Percentiles rank a stretch among this genome's conserved stretches.
Conservation (phyloP, 345 rosid species). For the Garcia nutans region DNA sequence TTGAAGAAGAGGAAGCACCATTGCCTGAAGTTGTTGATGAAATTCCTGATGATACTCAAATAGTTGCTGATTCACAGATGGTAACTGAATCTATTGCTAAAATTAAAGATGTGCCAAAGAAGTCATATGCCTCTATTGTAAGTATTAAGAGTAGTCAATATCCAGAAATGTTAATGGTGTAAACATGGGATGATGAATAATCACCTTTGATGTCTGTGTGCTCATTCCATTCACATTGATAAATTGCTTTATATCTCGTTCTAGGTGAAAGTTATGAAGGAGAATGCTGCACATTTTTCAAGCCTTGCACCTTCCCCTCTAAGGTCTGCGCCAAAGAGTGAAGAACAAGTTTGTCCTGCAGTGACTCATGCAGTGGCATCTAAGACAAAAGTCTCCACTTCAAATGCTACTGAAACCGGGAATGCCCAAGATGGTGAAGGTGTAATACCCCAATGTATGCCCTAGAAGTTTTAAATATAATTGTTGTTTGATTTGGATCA, state of each 20-base stretch:
- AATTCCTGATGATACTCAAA: constrained; percentile 40
- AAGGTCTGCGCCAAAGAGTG: constrained; percentile 54
- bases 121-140: constrained; percentile 94
- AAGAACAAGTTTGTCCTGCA: constrained; percentile 50
- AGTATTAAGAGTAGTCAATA: constrained; percentile 23
- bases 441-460: too few species aligned
- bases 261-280: constrained; percentile 83
- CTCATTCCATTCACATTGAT: not conserved
- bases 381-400: constrained; percentile 46
- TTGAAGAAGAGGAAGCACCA: constrained; percentile 43
- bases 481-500: too few species aligned
- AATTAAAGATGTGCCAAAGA: constrained; percentile 69
- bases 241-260: not conserved
- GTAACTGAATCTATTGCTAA: constrained; percentile 48
- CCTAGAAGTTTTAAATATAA: too few species aligned
- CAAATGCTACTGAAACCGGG: constrained; percentile 55
- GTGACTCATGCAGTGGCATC: constrained; percentile 40
- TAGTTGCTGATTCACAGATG: constrained; percentile 38
- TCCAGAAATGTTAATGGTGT: not conserved
- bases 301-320: constrained; percentile 42
- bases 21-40: constrained; percentile 61
- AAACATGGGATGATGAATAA: not conserved
- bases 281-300: constrained; percentile 45
- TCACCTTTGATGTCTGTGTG: not conserved
- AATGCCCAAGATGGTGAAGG: constrained; percentile 56